Conservation (phyloP, 2,329 filamentous ascomycete genomes). For the Diplodia intermedia region DNA sequence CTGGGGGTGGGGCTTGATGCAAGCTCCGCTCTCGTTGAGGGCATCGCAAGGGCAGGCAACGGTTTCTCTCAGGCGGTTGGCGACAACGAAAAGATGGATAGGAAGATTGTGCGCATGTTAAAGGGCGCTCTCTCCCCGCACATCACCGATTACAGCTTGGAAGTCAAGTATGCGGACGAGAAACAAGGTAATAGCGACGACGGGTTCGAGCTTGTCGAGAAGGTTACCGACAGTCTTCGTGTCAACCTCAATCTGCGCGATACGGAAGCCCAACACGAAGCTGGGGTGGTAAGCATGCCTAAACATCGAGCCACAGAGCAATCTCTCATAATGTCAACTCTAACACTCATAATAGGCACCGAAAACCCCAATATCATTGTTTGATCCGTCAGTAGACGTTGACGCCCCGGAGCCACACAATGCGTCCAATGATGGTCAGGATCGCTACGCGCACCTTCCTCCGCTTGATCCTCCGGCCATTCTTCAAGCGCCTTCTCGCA, state of each 20-base stretch:
- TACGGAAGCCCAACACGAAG: constrained; percentile 29
- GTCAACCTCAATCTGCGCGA: constrained; percentile 46
- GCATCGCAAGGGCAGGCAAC: constrained; percentile 64
- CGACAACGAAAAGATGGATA: constrained; percentile 69
- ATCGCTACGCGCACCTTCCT: constrained; percentile 62
- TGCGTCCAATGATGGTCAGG: constrained; percentile 39
- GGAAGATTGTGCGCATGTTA: constrained; percentile 75
- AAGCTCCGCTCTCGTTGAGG: constrained; percentile 65
- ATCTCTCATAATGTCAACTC: not conserved
- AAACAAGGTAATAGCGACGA: constrained; percentile 48
- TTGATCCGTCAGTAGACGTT: constrained; percentile 58
- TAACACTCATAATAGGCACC: constrained; percentile 27
- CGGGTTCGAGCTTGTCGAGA: constrained; percentile 70
- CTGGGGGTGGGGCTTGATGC: constrained; percentile 63
- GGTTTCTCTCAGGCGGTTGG: constrained; percentile 68
- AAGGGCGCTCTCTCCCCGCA: constrained; percentile 73
- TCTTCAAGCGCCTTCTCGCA: constrained; percentile 68
- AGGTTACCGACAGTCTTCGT: constrained; percentile 58
- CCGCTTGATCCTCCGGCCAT: constrained; percentile 60
- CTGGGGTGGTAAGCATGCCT: constrained; percentile 28
- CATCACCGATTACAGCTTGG: constrained; percentile 67
- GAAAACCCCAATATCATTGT: constrained; percentile 65
- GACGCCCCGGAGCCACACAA: constrained; percentile 46
- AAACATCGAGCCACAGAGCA: too few species aligned
- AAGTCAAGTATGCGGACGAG: constrained; percentile 63